A percentile compares a stretch with the other conserved stretches of the same genome.
Evolutionary conservation across 129 eudicot species (phyloP).

Genomic region (Logfia minima): DNA sequence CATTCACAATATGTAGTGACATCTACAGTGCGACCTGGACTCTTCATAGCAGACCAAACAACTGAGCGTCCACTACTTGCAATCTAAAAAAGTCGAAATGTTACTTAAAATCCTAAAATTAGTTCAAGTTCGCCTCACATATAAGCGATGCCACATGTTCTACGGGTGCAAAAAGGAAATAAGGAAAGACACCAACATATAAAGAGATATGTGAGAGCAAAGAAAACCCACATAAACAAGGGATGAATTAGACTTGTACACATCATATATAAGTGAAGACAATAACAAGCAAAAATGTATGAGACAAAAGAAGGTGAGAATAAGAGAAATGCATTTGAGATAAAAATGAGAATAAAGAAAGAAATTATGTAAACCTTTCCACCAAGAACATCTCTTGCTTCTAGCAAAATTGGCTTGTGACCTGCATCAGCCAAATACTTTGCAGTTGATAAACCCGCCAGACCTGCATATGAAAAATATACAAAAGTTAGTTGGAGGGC

Average conservation of each 20-base stretch:
- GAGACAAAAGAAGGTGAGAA: background rate
- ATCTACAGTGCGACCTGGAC: background rate
- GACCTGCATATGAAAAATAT: conserved; percentile 54
- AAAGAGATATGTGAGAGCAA: background rate
- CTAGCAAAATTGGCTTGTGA: conserved; percentile 83
- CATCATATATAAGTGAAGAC: background rate
- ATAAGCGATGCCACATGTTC: no score
- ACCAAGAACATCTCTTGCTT: conserved; percentile 96
- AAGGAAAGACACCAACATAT: background rate
- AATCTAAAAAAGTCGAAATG: no score
- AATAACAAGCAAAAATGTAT: conserved; percentile 3
- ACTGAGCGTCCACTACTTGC: background rate
- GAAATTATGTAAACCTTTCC: conserved; percentile 63
- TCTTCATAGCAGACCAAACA: background rate
- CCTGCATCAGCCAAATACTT: conserved; percentile 98
- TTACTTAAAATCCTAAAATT: no score
- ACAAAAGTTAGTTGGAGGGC: conserved; percentile 19
- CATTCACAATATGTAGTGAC: background rate
- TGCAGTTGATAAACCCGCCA: conserved; percentile 96
- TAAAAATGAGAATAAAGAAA: conserved; percentile 1
- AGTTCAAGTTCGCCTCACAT: background rate
- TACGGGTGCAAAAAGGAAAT: background rate
- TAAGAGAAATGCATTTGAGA: background rate
- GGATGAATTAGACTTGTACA: background rate
- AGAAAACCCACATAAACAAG: background rate